Evolutionary conservation across 352 stramenopile genomes (phyloP), one percentile per base, ranked within the genome.

Genomic region (Blastocystis sp.): DNA sequence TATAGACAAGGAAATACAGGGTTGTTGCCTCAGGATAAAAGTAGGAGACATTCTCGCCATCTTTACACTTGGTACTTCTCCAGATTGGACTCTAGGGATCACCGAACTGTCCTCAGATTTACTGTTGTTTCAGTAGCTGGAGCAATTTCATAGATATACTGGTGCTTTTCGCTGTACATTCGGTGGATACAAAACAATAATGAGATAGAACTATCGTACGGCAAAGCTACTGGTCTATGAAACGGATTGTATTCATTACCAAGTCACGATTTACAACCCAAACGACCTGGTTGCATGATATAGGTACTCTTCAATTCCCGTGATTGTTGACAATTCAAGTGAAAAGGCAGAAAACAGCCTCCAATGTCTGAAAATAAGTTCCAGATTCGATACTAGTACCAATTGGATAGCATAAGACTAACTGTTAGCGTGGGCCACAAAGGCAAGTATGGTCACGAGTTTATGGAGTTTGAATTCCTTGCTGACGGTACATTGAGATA

Each of bases 401-500:
- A 16, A 16, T 32, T 74, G 19, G 24, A 16, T 46, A 6, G 24
- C 7, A 32, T 73, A 6, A 39, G 29, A 5, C 5, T 83, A 61
- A 88, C 85, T 35, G 1, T 5, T 88, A 96, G 93, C 89, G 94
- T 98, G 29, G 95, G 95, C 9, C 95, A 98, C 89, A 93, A 94
- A 78, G 95, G 95, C 74, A 95, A 97, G 89, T 98, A 97, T 89
- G 95, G 95, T 24, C 94, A 97, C 89, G 94, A 97, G 89, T 97
- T 97, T 88, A 96, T 97, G 93, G 95, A 98, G 91, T 98, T 98
- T 88, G 94, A 98, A 89, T 95, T 98, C 69, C 92, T 90, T 51
- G 91, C 93, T 19, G 93, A 94, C 85, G 93, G 92, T 51, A 95
- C 93, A 88, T 91, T 98, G 37, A 92, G 94, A 49, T 98, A 98